Percentiles rank a stretch among this genome's conserved stretches.
These are phyloP conservation scores for Lichenothelia convexa DNA, from an alignment of 495 filamentous ascomycete species.

Conservation along the genomic window DNA sequence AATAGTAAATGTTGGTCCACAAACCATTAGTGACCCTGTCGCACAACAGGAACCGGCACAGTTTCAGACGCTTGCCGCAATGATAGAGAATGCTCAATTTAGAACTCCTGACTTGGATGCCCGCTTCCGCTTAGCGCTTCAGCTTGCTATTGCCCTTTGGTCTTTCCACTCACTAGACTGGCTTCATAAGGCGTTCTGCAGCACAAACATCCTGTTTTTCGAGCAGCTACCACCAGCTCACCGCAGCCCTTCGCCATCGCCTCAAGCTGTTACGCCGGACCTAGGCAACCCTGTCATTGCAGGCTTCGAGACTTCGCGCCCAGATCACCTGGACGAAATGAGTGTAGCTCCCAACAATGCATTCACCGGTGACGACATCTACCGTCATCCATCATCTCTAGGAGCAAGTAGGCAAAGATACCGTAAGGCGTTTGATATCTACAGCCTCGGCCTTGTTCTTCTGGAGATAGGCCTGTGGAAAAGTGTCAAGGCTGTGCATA, in stretches of 20 bases:
- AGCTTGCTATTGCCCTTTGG: constrained; percentile 19
- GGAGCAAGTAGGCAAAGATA: constrained; percentile 14
- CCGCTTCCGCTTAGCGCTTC: constrained; percentile 17
- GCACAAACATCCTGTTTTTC: constrained; percentile 21
- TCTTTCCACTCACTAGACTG: constrained; percentile 23
- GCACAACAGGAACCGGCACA: constrained; percentile 1
- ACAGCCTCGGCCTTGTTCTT: constrained; percentile 17
- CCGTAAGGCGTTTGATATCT: constrained; percentile 17
- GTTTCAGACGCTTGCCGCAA: constrained; percentile 10
- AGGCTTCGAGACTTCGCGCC: constrained; percentile 22
- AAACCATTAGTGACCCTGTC: neutral
- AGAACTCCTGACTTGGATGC: constrained; percentile 20
- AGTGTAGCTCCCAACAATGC: constrained; percentile 15
- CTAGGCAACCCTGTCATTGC: constrained; percentile 14
- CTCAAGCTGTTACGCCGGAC: constrained; percentile 7
- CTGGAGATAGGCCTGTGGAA: constrained; percentile 17
- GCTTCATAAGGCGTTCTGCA: constrained; percentile 22
- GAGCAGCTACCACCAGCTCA: no score
- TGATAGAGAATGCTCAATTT: constrained; percentile 14
- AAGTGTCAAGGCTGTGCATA: constrained; percentile 11
- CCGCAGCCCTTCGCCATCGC: constrained; percentile 6
- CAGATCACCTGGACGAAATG: constrained; percentile 19
- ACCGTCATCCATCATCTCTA: constrained; percentile 19
- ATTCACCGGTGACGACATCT: constrained; percentile 12
- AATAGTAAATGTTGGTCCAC: constrained; percentile 11